Base-by-base conservation (phyloP, 2,329 filamentous ascomycete species). In the Paraconiothyrium sp. region DNA sequence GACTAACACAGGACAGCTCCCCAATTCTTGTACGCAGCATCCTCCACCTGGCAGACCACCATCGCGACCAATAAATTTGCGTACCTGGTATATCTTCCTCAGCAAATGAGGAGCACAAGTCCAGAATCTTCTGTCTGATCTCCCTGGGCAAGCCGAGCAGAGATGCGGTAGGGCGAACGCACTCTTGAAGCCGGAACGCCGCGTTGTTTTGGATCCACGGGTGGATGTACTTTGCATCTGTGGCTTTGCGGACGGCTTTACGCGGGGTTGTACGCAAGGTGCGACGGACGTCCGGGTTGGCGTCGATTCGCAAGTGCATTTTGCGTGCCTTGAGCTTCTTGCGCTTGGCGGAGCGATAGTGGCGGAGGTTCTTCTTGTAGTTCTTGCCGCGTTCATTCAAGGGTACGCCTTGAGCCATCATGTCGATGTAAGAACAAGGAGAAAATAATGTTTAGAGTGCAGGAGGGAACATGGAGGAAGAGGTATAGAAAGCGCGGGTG, bases 101-200 rank as follows among this genome's bases (percentile, higher is more conserved):
- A n/a, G 13, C 34, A 30, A 41, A 47, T 39, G 24, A 14, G n/a
- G 24, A 22, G 20, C 46, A 16, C 47, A 52, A 2, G 16, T 39
- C 2, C 30, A 69, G 14, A 16, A 69, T 67, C 8, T 57, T 24
- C 46, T 67, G 65, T 10, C 62, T 54, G 9, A 71, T 24, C 30
- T 71, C 68, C 2, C 24, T 54, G 8, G 68, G 65, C 3, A 71
- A 49, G n/a, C 64, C 61, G 4, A 65, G 57, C 3, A 71, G 49
- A 41, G 57, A 60, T 9, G 65, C 62, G 30, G 20, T 11, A 1
- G 60, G 59, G 51, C 61, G 57, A 1, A 6, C 30, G 1, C 39
- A 16, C 2, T 34, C 22, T 22, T 48, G 30, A 22, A 30, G 20
- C 10, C 41, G 16, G 10, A 32, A 57, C 8, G 41, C 27, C 11